Base-by-base conservation (phyloP, 2,329 filamentous ascomycete genomes). In the Microcera coccophila region DNA sequence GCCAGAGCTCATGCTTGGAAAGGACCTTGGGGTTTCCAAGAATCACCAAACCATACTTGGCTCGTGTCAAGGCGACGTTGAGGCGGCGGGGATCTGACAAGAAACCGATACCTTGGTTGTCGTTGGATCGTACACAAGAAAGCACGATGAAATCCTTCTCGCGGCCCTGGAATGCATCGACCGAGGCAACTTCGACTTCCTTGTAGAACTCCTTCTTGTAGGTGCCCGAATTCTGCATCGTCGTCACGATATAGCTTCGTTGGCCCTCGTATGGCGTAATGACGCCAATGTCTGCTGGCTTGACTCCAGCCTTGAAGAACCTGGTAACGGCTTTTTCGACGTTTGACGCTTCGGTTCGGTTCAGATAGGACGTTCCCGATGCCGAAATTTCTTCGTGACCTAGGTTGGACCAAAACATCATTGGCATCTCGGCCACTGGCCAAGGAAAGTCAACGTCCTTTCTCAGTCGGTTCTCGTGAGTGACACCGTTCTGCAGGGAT, bases 391-490 rank as follows among this genome's bases (percentile, higher is more conserved):
- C 93, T 67, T 98, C 93, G 47, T 94, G 95, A 47, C 93, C 93
- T 42, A 96, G 74, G 63, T 98, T 98, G 19, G 90, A 95, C 93
- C 93, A 98, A 72, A 98, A 98, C 93, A 97, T 97, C 93, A 98
- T 98, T 3, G 93, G 93, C 55, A 84, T 89, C 63, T 97, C 91
- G 16, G 76, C 81, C 21, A 95, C 88, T 3, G 93, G 93, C 93
- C 93, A 98, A 11, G 93, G 93, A 65, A 98, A 98, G 66, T 98
- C 93, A 20, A 98, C 89, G 58, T 98, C 91, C 53, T 85, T 85
- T 49, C 91, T 85, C 50, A 97, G 77, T 47, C 93, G 85, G 61
- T 95, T 85, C 54, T 88, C 84, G 63, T 87, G 87, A 1, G 90
- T 95, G 36, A 98, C 88, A 62, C 93, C 93, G 57, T 98, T 98